Conservation (phyloP, 208 protist genomes). For the Acanthamoeba healyi region DNA sequence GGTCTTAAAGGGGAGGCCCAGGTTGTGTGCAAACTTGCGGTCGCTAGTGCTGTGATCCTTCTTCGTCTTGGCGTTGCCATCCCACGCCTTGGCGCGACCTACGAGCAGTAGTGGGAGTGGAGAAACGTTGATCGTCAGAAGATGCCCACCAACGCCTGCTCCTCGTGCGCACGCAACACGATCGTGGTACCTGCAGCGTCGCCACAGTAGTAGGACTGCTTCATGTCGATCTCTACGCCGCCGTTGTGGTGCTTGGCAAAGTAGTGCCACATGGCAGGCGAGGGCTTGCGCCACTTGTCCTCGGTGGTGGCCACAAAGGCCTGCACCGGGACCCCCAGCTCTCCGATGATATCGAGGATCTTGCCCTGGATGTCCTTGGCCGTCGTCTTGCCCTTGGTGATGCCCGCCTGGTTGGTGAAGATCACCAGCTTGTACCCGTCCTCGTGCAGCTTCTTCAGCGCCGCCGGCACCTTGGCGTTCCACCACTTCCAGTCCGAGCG, state of each 20-base stretch:
- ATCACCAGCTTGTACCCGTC: constrained; percentile 71
- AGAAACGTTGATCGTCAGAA: too few species aligned
- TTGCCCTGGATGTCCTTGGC: constrained; percentile 70
- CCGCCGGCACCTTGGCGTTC: neutral
- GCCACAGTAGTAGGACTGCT: constrained; percentile 10
- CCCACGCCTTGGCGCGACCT: constrained; percentile 61
- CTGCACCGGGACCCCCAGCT: constrained; percentile 61
- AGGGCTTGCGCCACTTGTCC: constrained; percentile 73
- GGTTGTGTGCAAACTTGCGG: constrained; percentile 75
- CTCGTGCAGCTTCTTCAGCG: constrained; percentile 53
- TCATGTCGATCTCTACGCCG: constrained; percentile 38
- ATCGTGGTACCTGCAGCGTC: constrained; percentile 41
- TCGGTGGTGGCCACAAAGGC: constrained; percentile 67
- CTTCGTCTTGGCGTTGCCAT: constrained; percentile 56
- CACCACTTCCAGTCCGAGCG: constrained; percentile 58
- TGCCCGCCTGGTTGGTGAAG: constrained; percentile 75
- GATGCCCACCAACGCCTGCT: too few species aligned
- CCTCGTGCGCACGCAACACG: neutral
- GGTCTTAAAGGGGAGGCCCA: constrained; percentile 23
- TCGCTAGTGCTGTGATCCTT: constrained; percentile 60
- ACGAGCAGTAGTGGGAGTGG: too few species aligned
- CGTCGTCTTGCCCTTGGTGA: constrained; percentile 20
- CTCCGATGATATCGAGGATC: constrained; percentile 47
- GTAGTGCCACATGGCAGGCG: constrained; percentile 55
- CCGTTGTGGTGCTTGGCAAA: constrained; percentile 52